Evolutionary conservation across 331 rosid species (phyloP), one percentile per base, ranked within the genome.

Genomic region (Telfairia occidentalis): DNA sequence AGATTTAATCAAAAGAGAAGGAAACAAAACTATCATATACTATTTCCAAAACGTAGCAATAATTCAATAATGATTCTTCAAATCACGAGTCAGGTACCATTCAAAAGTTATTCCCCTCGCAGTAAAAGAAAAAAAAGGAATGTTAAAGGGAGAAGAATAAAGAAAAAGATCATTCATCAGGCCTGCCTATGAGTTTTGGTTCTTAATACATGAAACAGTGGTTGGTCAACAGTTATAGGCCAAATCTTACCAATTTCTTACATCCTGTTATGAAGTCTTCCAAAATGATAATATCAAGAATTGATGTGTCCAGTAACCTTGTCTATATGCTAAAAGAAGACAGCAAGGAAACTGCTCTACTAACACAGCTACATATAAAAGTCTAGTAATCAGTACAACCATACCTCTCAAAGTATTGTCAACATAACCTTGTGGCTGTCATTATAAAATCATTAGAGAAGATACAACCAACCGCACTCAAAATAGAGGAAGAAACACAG

Each of bases 401-500:
- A 82, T 82, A 84, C 85, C 88, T 82, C 85, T 40, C 80, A 78
- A 76, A 82, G 83, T 77, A 81, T 81, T 76, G 77, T 65, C 76
- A 76, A 73, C 83, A 81, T 83, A 74, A 79, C 86, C 86, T 85
- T 77, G 86, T 86, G 85, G 70, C 82, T 57, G 76, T 79, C 82
- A 74, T 79, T 77, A 84, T 84, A 85, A 66, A 76, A 43, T 83
- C 84, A 83, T 76, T 81, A 76, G 80, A 42, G 59, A 77, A 72
- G 83, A 83, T 79, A 76, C 81, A 82, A 83, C 84, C 87, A 79
- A 79, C 78, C 82, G 82, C 78, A 71, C 45, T 63, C 72, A 66
- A 81, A 76, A 46, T 65, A 26, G 19, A 73, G 71, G 12, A 79
- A 75, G 81, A 80, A 80, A 82, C 61, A 54, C 78, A 84, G 81